These are phyloP conservation scores for Epichloe uncinata DNA, from an alignment of 2,329 filamentous ascomycete genomes.

Conservation along the genomic window DNA sequence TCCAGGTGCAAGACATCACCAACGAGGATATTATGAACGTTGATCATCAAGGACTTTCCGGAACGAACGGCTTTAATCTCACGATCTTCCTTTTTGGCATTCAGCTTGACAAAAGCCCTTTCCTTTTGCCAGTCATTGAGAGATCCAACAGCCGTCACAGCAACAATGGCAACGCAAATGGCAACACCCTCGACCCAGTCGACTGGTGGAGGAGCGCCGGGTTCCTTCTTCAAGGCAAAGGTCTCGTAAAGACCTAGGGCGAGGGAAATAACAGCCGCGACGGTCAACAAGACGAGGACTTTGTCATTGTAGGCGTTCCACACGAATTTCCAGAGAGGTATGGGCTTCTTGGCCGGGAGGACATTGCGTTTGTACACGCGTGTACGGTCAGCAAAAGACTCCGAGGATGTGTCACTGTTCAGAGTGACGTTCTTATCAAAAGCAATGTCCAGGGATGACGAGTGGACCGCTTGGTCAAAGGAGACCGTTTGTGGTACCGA, in stretches of 20 bases:
- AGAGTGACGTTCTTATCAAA: conserved; percentile 8
- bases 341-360: conserved; percentile 50
- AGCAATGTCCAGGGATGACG: not conserved
- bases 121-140: conserved; percentile 58
- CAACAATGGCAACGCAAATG: conserved; percentile 49
- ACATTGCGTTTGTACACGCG: conserved; percentile 33
- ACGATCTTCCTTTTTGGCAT: conserved; percentile 48
- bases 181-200: conserved; percentile 58
- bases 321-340: conserved; percentile 45
- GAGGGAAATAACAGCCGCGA: conserved; percentile 54
- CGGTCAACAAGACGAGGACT: conserved; percentile 55
- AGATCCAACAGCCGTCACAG: conserved; percentile 15
- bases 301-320: conserved; percentile 66
- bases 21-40: conserved; percentile 52
- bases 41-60: conserved; percentile 49
- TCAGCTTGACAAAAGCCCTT: conserved; percentile 49
- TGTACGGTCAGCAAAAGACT: conserved; percentile 15
- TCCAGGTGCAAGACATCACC: conserved; percentile 58
- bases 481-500: conserved; percentile 47
- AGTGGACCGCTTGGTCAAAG: conserved; percentile 45
- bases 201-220: conserved; percentile 41
- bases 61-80: conserved; percentile 54
- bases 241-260: conserved; percentile 59
- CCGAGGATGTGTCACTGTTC: conserved; percentile 10
- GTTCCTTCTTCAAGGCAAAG: conserved; percentile 34